These are phyloP conservation scores for Dalechampia spathulata DNA, from an alignment of 441 rosid species.

Conservation along the genomic window DNA sequence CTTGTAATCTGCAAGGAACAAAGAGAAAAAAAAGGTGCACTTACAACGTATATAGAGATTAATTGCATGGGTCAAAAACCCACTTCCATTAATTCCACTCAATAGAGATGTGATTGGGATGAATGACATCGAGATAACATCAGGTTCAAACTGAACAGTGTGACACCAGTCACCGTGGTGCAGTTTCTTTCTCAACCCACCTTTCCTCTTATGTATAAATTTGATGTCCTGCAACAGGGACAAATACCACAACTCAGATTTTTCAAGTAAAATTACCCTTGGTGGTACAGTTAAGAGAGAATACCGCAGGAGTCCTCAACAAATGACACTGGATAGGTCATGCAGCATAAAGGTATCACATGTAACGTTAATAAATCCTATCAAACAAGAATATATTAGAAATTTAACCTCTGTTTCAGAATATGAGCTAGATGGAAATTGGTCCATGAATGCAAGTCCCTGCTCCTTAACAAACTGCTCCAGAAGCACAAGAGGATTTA, in stretches of 20 bases:
- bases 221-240: constrained; percentile 49
- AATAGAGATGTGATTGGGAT: constrained; percentile 83
- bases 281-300: background rate
- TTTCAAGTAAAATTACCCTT: background rate
- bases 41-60: constrained; percentile 92
- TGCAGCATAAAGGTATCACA: background rate
- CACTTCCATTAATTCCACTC: constrained; percentile 91
- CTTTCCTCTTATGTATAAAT: constrained; percentile 69
- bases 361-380: background rate
- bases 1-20: background rate
- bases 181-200: constrained; percentile 57
- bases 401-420: constrained; percentile 15
- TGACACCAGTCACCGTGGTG: constrained; percentile 85
- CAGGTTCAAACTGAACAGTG: constrained; percentile 86
- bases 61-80: constrained; percentile 94
- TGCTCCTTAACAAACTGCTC: constrained; percentile 17
- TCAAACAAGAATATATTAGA: background rate
- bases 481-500: background rate
- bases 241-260: background rate
- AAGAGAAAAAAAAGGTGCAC: constrained; percentile 18
- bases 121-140: constrained; percentile 82
- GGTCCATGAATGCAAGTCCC: constrained; percentile 10
- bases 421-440: constrained; percentile 23
- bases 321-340: background rate
- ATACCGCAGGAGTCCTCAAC: background rate